Base-by-base conservation (phyloP, 179 eudicot species). In the Monotropa hypopitys region DNA sequence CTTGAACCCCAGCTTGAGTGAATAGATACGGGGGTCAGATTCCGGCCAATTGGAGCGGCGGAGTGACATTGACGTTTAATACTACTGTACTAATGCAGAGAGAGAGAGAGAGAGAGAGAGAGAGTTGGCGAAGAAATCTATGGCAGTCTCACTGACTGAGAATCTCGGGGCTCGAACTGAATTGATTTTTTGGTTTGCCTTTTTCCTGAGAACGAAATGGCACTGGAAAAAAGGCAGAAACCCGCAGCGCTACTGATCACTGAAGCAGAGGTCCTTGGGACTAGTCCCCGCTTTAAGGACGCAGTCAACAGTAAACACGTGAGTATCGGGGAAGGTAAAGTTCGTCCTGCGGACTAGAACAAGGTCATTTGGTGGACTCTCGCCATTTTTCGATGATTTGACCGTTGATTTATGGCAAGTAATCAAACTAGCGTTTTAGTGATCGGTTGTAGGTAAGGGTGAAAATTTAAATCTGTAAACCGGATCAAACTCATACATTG, bases 91-190 rank as follows among this genome's bases (percentile, higher is more conserved):
- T 30, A 30, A 0, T 4, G 21, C 11, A 12, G 67, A 61, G 46
- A 18, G 47, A 18, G 21, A 7, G 70, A 15, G 70, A 32, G 70
- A 15, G 43, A 65, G 70, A 33, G 70, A 16, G 47, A 1, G 70
- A 5, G 70, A 42, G 71, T n/a, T n/a, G 46, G 47, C 71, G 71
- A 47, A 67, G 71, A 67, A 67, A 67, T 67, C 71, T 38, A 67
- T 35, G 71, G 42, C 23, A 5, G 0, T n/a, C 70, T 18, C 13
- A 67, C 28, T 7, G 47, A n/a, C 26, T 35, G 47, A 20, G 47
- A 67, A 33, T 67, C 71, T 38, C 71, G 71, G 71, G 71, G 47
- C 8, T 20, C 6, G 47, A 1, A 7, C 2, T 8, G 9, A 38
- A 63, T 63, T 63, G 20, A 3, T 16, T 7, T 38, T 30, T 16